Evolutionary conservation across 2,329 filamentous ascomycete species (phyloP).

Genomic region (Scedosporium apiospermum): DNA sequence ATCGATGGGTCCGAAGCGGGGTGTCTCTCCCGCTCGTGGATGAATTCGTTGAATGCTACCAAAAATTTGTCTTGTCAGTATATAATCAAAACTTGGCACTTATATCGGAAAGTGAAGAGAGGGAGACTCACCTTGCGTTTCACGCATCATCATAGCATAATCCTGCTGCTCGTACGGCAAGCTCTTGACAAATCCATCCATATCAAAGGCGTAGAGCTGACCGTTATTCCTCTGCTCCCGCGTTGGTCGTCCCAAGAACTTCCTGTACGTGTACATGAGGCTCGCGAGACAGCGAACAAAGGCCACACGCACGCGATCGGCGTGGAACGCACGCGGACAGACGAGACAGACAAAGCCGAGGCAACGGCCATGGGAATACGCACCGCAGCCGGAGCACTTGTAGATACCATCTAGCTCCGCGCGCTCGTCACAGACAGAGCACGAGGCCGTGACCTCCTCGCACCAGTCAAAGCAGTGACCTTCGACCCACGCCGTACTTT

Average conservation of each 20-base stretch:
- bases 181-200: constrained; percentile 55
- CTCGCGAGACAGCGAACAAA: constrained; percentile 59
- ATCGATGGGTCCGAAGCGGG: constrained; percentile 53
- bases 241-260: constrained; percentile 48
- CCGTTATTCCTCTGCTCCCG: constrained; percentile 52
- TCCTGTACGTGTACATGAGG: constrained; percentile 56
- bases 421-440: constrained; percentile 68
- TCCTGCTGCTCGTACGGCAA: constrained; percentile 58
- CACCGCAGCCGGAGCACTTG: constrained; percentile 57
- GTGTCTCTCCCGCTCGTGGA: constrained; percentile 67
- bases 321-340: constrained; percentile 51
- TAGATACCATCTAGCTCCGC: constrained; percentile 65
- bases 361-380: constrained; percentile 48
- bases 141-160: constrained; percentile 53
- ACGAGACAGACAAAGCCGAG: constrained; percentile 55
- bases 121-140: constrained; percentile 49
- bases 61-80: constrained; percentile 11
- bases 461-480: constrained; percentile 70
- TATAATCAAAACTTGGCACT: not conserved
- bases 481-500: constrained; percentile 75
- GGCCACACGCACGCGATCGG: constrained; percentile 51
- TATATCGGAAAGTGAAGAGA: not conserved
- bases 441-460: constrained; percentile 50
- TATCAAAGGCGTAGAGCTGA: constrained; percentile 54
- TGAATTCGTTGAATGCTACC: constrained; percentile 66